Base-by-base conservation (phyloP, 1,284 basidiomycete genomes). In the Pseudozyma flocculosa region DNA sequence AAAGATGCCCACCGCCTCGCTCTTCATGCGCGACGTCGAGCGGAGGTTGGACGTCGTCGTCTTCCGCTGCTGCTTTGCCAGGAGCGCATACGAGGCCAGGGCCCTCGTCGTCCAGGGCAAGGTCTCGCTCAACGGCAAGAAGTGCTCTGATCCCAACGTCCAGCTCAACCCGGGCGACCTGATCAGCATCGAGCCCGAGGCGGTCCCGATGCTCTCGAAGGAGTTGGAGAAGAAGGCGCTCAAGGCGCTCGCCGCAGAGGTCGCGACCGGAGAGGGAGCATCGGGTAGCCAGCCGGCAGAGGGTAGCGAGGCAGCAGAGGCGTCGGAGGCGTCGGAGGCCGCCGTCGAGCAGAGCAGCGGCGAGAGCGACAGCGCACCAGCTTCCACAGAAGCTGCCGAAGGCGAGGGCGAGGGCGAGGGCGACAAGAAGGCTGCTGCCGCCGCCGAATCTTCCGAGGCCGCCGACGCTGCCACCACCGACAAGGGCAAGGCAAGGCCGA, bases 91-190 rank as follows among this genome's bases (percentile, higher is more conserved):
- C 79, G 87, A 92, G 72, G 93, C 92, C 4, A 83, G 92, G 65
- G 81, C 87, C 52, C 81, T 95, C 68, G 87, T 98, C 54, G 82
- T 93, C 13, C 89, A 92, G 59, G 92, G 93, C 0, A 84, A 89
- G 59, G 92, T 99, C 29, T 81, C 86, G 74, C 81, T 99, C 24
- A 98, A 99, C 71, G 95, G 95, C 3, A 46, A 61, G 26, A 63
- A 95, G 90, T 86, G 91, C 71, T 83, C 82, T 54, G 87, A 94
- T 71, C 85, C 92, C 23, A 94, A 93, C 75, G 88, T 87, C n/a
- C 86, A 91, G 50, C 82, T 98, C 22, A 87, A 91, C 41, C 93
- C 93, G 1, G 93, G 94, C 21, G 95, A 99, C 79, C 86, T 98
- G 84, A 85, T 97, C 54, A 86, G 90, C 15, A 88, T 98, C 34